Conservation (phyloP, 192 early-diverging fungal species). For the Rhizophagus sp. region DNA sequence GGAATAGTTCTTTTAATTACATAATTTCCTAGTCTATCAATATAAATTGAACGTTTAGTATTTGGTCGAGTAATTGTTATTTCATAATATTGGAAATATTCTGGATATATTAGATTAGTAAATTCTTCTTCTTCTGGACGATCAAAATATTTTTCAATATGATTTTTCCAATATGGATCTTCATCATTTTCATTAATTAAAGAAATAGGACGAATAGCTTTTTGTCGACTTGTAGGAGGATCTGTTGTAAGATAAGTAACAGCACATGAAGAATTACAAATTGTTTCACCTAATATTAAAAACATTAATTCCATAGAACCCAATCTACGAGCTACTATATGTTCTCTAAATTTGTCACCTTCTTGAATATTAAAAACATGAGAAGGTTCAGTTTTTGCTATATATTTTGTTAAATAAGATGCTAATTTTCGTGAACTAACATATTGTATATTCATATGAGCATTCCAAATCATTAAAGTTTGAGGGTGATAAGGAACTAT, state of each 20-base stretch:
- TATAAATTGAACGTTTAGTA: background rate
- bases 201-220: background rate
- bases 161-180: background rate
- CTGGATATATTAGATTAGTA: background rate
- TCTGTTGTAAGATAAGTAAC: background rate
- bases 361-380: background rate
- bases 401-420: background rate
- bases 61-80: background rate
- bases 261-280: background rate
- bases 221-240: background rate
- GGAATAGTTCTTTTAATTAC: background rate
- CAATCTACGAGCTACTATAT: background rate
- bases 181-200: background rate
- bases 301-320: slow-evolving; percentile 11
- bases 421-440: background rate
- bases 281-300: background rate
- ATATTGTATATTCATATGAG: slow-evolving; percentile 8
- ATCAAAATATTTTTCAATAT: slow-evolving; percentile 7
- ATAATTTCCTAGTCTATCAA: background rate
- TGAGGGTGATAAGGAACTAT: background rate
- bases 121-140: background rate
- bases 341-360: background rate
- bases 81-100: background rate
- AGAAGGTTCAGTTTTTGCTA: background rate
- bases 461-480: slow-evolving; percentile 3